A percentile compares a stretch with the other conserved stretches of the same genome.
phyloP scores from a whole-genome alignment of 306 rosid genomes.

The Trifolium pratense region DNA sequence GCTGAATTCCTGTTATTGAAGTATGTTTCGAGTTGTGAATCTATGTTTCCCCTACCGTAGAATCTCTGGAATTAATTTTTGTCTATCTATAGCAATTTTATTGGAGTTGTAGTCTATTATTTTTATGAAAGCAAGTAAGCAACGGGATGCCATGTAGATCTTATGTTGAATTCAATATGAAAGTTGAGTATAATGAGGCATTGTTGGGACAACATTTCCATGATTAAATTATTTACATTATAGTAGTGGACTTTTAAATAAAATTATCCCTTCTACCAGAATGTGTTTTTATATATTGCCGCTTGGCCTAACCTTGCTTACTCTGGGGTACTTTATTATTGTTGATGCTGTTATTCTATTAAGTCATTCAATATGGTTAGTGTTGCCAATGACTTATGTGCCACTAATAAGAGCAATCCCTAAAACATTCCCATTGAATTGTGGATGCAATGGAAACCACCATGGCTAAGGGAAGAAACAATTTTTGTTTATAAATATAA shows the following conservation, averaged over 20 bases:
- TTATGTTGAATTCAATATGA: background rate
- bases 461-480: background rate
- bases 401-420: background rate
- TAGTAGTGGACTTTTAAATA: too few relatives aligned
- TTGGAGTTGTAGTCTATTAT: background rate
- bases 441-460: background rate
- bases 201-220: too few relatives aligned
- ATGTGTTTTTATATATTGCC: too few relatives aligned
- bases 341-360: background rate
- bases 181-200: background rate
- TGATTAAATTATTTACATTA: too few relatives aligned
- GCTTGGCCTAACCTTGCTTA: too few relatives aligned
- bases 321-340: background rate
- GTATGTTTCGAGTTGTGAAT: constrained; percentile 24
- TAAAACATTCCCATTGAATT: background rate
- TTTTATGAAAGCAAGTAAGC: background rate
- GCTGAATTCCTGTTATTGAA: background rate
- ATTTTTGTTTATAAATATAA: background rate
- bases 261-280: too few relatives aligned
- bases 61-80: too few relatives aligned
- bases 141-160: background rate
- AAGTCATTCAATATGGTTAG: too few relatives aligned
- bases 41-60: too few relatives aligned
- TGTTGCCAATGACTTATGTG: background rate
- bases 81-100: too few relatives aligned